These are phyloP conservation scores for Pyrenophora seminiperda DNA, from an alignment of 2,329 filamentous ascomycete genomes.

Conservation along the genomic window DNA sequence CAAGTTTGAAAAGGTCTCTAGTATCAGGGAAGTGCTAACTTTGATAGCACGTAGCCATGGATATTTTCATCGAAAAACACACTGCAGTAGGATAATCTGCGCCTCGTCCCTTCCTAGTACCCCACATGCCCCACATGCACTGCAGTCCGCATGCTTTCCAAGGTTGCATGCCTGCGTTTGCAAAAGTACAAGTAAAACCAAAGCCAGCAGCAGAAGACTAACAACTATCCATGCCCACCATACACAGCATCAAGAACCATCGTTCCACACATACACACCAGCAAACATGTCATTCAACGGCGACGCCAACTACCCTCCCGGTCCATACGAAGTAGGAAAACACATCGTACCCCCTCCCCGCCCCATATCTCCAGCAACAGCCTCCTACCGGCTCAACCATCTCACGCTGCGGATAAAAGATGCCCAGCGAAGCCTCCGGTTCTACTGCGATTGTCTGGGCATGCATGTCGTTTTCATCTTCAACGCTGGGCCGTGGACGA, in stretches of 20 bases:
- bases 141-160: too few species aligned
- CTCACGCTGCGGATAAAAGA: slow-evolving; percentile 44
- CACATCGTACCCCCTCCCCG: slow-evolving; percentile 37
- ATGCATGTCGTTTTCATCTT: slow-evolving; percentile 45
- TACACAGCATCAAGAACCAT: too few species aligned
- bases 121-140: neutral
- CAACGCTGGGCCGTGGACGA: slow-evolving; percentile 42
- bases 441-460: slow-evolving; percentile 45
- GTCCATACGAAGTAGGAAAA: slow-evolving; percentile 27
- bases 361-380: slow-evolving; percentile 31
- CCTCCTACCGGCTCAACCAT: slow-evolving; percentile 40
- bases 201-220: too few species aligned
- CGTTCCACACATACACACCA: too few species aligned
- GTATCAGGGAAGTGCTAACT: too few species aligned
- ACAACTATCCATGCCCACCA: too few species aligned
- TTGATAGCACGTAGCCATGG: too few species aligned
- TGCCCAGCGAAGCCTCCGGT: slow-evolving; percentile 32
- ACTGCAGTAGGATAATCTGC: neutral
- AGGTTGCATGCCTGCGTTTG: too few species aligned
- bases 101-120: neutral
- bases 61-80: neutral
- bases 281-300: slow-evolving; percentile 7
- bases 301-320: slow-evolving; percentile 24
- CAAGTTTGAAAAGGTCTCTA: too few species aligned
- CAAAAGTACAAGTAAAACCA: too few species aligned